Evolutionary conservation across 371 early-diverging fungal species (phyloP).

Genomic region (Choanephora cucurbitarum): DNA sequence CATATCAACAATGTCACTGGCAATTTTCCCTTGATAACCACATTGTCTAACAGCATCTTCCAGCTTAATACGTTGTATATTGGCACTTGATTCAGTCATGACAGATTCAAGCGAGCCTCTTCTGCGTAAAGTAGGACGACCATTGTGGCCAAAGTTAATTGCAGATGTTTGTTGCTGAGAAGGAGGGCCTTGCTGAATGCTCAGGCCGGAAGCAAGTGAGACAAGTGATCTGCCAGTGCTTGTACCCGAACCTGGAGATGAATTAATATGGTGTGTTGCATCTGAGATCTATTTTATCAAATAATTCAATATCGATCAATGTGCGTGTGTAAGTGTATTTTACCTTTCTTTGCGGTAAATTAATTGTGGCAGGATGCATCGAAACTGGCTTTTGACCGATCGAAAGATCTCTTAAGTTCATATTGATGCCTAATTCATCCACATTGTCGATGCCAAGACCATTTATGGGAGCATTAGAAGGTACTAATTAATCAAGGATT

Average conservation of each 20-base stretch:
- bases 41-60: constrained; percentile 40
- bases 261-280: constrained; percentile 35
- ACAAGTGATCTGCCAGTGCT: constrained; percentile 38
- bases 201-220: constrained; percentile 42
- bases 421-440: constrained; percentile 36
- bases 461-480: constrained; percentile 8
- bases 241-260: constrained; percentile 37
- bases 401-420: constrained; percentile 34
- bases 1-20: constrained; percentile 53
- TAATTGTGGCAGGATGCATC: constrained; percentile 17
- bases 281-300: not conserved
- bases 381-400: constrained; percentile 37
- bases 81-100: constrained; percentile 48
- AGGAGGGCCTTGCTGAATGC: constrained; percentile 32
- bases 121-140: constrained; percentile 41
- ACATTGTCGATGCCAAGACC: constrained; percentile 43
- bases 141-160: constrained; percentile 10
- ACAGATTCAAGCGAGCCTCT: constrained; percentile 49
- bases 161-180: constrained; percentile 3
- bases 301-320: not conserved
- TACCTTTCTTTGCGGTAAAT: constrained; percentile 33
- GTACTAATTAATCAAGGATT: not conserved
- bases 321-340: not conserved
- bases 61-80: constrained; percentile 43
- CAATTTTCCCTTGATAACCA: constrained; percentile 37